Base-by-base conservation (phyloP, 2,329 filamentous ascomycete genomes). In the Sclerotinia sclerotiorum region DNA sequence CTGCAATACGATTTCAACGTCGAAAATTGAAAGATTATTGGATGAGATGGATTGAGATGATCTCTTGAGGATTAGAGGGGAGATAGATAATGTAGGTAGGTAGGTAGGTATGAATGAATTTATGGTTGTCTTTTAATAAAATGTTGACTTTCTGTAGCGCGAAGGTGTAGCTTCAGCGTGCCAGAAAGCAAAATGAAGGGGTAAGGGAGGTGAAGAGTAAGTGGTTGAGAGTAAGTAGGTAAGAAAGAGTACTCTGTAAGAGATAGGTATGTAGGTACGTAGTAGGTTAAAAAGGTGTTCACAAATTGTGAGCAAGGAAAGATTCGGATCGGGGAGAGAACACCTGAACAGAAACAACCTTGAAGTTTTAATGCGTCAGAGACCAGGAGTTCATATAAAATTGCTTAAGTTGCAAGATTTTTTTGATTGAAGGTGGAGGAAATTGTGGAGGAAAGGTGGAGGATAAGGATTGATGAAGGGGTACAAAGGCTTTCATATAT, bases 311-410 rank as follows among this genome's bases (percentile, higher is more conserved):
- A 27, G 49, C 4, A 21, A 46, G 42, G 56, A 46, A 46, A 24
- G 57, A 61, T 61, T 48, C 57, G 57, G 57, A 24, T 32, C 27
- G 29, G 42, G 42, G 42, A 46, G 10, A 48, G 57, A 61, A 48
- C 57, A 61, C 57, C 57, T 60, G 57, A 48, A 48, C 57, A 61
- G 21, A 54, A 48, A 35, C 21, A 48, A 48, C 57, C 57, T 60
- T 32, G 19, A 46, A 21, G 21, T 17, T 10, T 21, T 42, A 48
- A 48, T 48, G 46, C 46, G 46, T 57, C 29, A 56, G 21, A 56
- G 29, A 56, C 35, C 35, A 19, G 29, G 11, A 48, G 46, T 21
- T 48, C 21, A 19, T 7, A 48, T 21, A 55, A 32, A 19, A 55
- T 55, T 35, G 8, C 19, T 32, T 6, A 17, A 17, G 39, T 42